A percentile compares a stretch with the other conserved stretches of the same genome.
phyloP scores from a whole-genome alignment of 148 eudicot species.

The Bassia scoparia region DNA sequence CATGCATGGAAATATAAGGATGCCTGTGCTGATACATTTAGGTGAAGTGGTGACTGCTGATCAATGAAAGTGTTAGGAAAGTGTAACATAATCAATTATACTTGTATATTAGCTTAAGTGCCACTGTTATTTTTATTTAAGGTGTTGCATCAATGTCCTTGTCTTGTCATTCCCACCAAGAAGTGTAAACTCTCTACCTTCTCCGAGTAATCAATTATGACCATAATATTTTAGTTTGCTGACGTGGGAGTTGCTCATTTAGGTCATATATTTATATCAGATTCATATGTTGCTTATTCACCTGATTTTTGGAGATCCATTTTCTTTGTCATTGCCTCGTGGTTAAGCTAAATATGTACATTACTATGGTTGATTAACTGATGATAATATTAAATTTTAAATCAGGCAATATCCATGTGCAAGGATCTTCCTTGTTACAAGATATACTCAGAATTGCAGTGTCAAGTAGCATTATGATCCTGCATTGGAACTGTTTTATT shows the following conservation, averaged over 20 bases:
- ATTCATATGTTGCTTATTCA: neutral
- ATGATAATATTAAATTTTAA: neutral
- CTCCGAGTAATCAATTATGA: neutral
- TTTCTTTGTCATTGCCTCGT: neutral
- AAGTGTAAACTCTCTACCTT: neutral
- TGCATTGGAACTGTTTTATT: constrained; percentile 9
- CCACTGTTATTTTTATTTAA: neutral
- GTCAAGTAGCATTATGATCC: neutral
- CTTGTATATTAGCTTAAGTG: neutral
- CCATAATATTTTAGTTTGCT: neutral
- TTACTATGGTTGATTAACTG: neutral
- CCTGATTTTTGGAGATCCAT: neutral
- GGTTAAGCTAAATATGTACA: neutral
- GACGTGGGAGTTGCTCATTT: neutral
- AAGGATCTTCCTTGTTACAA: constrained; percentile 3
- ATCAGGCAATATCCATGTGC: neutral
- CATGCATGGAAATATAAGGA: neutral
- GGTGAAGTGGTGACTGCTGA: constrained; percentile 5
- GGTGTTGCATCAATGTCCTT: neutral
- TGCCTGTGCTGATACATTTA: constrained; percentile 1
- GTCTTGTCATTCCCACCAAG: neutral
- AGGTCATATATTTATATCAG: neutral
- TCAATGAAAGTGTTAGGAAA: neutral
- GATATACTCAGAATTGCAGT: neutral
- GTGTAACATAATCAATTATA: neutral